Evolutionary conservation across 2,329 filamentous ascomycete species (phyloP).

Genomic region (Aspergillus sp.): DNA sequence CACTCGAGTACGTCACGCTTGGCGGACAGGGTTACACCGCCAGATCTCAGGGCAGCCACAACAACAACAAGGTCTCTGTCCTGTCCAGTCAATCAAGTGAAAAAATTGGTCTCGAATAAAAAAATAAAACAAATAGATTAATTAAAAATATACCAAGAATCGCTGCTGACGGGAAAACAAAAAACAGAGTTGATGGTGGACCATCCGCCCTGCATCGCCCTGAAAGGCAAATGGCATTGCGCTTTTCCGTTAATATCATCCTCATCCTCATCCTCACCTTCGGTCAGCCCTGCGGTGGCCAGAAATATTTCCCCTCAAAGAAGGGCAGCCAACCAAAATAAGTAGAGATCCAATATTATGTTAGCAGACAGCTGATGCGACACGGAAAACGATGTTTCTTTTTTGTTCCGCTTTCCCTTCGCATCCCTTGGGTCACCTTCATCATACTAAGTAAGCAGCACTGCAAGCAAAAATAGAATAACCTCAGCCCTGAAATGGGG

Average conservation of each 20-base stretch:
- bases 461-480: slow-evolving; percentile 6
- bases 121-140: no score
- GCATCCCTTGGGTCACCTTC: not conserved
- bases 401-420: not conserved
- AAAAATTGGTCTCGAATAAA: not conserved
- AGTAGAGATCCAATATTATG: not conserved
- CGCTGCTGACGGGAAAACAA: no score
- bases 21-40: slow-evolving; percentile 26
- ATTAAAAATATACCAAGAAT: no score
- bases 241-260: not conserved
- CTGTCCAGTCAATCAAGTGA: slow-evolving; percentile 3
- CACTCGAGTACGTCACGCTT: slow-evolving; percentile 12
- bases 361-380: not conserved
- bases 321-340: not conserved
- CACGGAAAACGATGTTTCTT: not conserved
- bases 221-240: not conserved
- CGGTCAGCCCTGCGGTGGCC: not conserved
- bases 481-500: slow-evolving; percentile 7
- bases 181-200: slow-evolving; percentile 3
- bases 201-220: slow-evolving; percentile 15
- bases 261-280: no score
- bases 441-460: no score
- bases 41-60: slow-evolving; percentile 24
- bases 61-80: slow-evolving; percentile 3
- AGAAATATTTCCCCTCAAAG: not conserved